Conservation (phyloP, 441 rosid genomes). For the Syzygium malaccense region DNA sequence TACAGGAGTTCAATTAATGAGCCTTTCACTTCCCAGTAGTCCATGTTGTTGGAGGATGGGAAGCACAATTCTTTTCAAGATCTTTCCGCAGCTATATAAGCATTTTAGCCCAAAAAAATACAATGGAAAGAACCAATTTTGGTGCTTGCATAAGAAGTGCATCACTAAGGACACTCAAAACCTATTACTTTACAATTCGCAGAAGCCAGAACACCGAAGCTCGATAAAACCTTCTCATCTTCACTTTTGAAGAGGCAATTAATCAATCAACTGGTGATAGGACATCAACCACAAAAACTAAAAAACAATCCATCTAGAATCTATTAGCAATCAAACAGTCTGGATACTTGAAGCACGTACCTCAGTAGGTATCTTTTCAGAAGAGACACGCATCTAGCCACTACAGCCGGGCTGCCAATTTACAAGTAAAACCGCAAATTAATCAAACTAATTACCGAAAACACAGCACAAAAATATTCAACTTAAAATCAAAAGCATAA, state of each 20-base stretch:
- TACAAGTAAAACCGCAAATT: slow-evolving; percentile 14
- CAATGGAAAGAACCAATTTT: neutral
- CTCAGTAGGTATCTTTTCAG: slow-evolving; percentile 86
- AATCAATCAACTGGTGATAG: neutral
- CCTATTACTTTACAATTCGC: neutral
- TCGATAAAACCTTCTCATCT: neutral
- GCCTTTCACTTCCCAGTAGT: neutral
- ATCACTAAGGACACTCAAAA: neutral
- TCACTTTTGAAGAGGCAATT: neutral
- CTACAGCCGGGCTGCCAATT: slow-evolving; percentile 89
- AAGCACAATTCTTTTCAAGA: neutral
- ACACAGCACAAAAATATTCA: neutral
- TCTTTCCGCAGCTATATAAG: neutral
- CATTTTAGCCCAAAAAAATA: neutral
- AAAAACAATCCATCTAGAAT: neutral
- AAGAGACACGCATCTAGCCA: slow-evolving; percentile 90
- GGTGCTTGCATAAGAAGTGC: neutral
- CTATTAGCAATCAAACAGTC: slow-evolving; percentile 5
- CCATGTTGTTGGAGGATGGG: neutral
- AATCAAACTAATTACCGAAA: neutral
- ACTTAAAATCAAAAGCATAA: neutral
- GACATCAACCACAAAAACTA: neutral
- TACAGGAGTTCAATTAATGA: neutral
- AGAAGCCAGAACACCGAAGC: neutral
- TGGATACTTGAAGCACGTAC: slow-evolving; percentile 31